Conservation (phyloP, 768 basidiomycete species). For the Rhodotorula sphaerocarpa region DNA sequence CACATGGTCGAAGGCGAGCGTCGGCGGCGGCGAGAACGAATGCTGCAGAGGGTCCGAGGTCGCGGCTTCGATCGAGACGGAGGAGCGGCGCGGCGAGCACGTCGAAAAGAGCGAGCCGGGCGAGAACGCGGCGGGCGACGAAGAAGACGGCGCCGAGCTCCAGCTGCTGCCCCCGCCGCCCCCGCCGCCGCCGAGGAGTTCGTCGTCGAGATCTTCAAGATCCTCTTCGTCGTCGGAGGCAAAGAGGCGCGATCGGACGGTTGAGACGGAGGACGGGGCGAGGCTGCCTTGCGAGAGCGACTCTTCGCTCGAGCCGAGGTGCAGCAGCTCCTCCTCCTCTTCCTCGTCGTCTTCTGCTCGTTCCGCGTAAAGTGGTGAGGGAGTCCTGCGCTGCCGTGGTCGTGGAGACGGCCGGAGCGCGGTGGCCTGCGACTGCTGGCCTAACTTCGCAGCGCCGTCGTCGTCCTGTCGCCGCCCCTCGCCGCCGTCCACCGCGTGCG, state of each 20-base stretch:
- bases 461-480: too few species aligned
- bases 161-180: not conserved
- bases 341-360: not conserved
- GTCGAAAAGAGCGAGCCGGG: not conserved
- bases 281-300: not conserved
- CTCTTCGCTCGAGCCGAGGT: not conserved
- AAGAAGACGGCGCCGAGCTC: too few species aligned
- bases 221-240: conserved; percentile 11
- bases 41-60: conserved; percentile 25
- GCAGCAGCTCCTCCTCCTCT: not conserved
- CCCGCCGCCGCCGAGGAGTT: not conserved
- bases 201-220: not conserved
- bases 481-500: too few species aligned
- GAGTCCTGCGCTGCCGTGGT: too few species aligned
- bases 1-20: not conserved
- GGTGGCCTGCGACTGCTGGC: too few species aligned
- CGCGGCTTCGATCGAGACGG: not conserved
- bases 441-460: too few species aligned
- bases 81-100: not conserved
- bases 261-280: not conserved
- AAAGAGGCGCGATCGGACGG: not conserved
- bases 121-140: not conserved
- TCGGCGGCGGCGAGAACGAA: conserved; percentile 1
- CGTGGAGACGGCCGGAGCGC: too few species aligned
- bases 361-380: too few species aligned